Percentiles rank a stretch among this genome's conserved stretches.
Conservation (phyloP, 192 early-diverging fungal genomes). For the Coemansia sp. region DNA sequence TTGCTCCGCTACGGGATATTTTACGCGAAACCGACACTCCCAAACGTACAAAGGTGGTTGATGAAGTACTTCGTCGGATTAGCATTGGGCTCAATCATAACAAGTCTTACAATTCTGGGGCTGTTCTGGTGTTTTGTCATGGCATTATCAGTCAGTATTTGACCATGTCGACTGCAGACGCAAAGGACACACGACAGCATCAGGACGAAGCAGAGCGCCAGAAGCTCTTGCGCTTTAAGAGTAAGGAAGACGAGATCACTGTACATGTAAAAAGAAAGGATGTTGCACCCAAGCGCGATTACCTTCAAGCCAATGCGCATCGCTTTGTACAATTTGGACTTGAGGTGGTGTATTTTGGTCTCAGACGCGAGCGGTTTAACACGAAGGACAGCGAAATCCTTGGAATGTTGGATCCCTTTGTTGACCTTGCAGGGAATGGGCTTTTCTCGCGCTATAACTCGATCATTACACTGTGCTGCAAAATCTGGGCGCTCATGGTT, state of each 20-base stretch:
- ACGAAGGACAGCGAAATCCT: constrained; percentile 59
- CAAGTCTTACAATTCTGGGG: constrained; percentile 59
- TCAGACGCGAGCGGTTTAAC: constrained; percentile 64
- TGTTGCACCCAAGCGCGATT: constrained; percentile 62
- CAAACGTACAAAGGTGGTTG: constrained; percentile 73
- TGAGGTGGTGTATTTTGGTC: constrained; percentile 69
- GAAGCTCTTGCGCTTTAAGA: constrained; percentile 38
- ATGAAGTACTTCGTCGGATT: constrained; percentile 74
- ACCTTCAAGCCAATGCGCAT: constrained; percentile 82
- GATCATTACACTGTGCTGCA: constrained; percentile 66
- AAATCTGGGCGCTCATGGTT: constrained; percentile 71
- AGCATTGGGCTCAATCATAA: constrained; percentile 80
- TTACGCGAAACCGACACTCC: constrained; percentile 79
- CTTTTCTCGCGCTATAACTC: constrained; percentile 79
- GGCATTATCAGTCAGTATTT: constrained; percentile 85
- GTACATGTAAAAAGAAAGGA: constrained; percentile 71
- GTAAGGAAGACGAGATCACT: constrained; percentile 54
- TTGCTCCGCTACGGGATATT: constrained; percentile 84
- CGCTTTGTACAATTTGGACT: constrained; percentile 94
- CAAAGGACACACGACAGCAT: constrained; percentile 57
- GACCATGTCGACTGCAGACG: constrained; percentile 61
- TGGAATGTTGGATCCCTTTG: constrained; percentile 75
- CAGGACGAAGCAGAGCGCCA: constrained; percentile 61
- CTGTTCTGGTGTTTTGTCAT: constrained; percentile 80
- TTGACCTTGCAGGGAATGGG: constrained; percentile 74